Evolutionary conservation across 1,284 basidiomycete species (phyloP).

Genomic region (Thecaphora thlaspeos): DNA sequence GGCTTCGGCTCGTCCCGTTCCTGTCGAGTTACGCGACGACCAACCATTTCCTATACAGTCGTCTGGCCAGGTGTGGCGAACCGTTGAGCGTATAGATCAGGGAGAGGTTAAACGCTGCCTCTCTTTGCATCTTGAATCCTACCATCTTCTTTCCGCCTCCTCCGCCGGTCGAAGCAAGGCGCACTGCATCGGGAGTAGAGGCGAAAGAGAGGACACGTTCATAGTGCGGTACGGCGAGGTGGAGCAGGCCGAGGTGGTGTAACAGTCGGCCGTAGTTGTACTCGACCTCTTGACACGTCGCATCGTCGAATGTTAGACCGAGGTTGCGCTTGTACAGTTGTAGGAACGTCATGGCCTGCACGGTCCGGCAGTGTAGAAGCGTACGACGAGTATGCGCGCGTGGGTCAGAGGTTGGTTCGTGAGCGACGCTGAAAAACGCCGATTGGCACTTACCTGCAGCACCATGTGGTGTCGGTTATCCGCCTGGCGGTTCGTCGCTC

Average conservation of each 20-base stretch:
- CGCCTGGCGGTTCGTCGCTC: conserved; percentile 87
- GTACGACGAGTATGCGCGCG: no score
- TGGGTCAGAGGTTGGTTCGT: no score
- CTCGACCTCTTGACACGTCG: conserved; percentile 68
- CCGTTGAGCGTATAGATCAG: conserved; percentile 42
- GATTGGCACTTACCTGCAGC: conserved; percentile 16
- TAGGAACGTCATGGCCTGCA: conserved; percentile 26
- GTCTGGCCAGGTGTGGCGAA: conserved; percentile 16
- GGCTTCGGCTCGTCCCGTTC: no score
- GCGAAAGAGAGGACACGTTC: conserved; percentile 27
- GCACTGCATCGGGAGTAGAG: no score
- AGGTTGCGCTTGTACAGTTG: conserved; percentile 63
- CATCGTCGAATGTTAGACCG: conserved; percentile 63
- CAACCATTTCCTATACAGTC: conserved; percentile 29
- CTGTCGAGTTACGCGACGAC: conserved; percentile 11
- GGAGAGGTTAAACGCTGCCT: conserved; percentile 51
- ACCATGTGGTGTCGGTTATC: conserved; percentile 81
- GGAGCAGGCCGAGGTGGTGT: conserved; percentile 68
- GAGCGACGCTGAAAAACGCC: not conserved
- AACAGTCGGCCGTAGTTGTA: conserved; percentile 89
- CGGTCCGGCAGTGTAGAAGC: no score
- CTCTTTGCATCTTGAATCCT: conserved; percentile 30
- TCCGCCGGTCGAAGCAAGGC: no score
- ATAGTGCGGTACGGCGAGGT: conserved; percentile 49
- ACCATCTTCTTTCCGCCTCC: no score